phyloP scores from a whole-genome alignment of 2,329 filamentous ascomycete genomes.

The Pyrenophora seminiperda region DNA sequence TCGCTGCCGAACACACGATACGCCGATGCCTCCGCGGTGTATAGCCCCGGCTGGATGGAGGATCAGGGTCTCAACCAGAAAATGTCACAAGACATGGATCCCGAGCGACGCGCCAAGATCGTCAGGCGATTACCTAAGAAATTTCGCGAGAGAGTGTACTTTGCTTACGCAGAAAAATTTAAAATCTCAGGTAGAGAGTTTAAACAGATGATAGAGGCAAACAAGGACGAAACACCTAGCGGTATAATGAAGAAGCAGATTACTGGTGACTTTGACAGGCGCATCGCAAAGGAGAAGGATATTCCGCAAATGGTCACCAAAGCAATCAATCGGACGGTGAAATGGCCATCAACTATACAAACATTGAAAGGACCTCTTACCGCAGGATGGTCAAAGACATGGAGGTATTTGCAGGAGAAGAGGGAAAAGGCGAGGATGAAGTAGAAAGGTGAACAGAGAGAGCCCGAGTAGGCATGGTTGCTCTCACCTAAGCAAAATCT shows the following conservation, averaged over 20 bases:
- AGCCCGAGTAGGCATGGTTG: background rate
- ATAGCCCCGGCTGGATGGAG: constrained; percentile 65
- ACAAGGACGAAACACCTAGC: constrained; percentile 68
- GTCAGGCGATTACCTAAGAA: constrained; percentile 84
- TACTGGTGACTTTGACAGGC: constrained; percentile 82
- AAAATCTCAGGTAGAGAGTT: constrained; percentile 84
- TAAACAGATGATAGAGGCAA: constrained; percentile 79
- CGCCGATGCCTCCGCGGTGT: constrained; percentile 64
- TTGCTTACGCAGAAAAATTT: constrained; percentile 91
- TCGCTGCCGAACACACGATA: constrained; percentile 89
- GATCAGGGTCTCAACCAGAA: constrained; percentile 63
- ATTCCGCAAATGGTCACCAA: constrained; percentile 72
- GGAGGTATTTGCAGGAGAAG: constrained; percentile 84
- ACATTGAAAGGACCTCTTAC: constrained; percentile 84
- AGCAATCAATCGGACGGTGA: constrained; percentile 85
- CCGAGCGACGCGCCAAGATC: constrained; percentile 90
- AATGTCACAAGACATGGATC: constrained; percentile 90
- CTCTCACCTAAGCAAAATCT: too few relatives aligned
- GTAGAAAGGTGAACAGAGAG: constrained; percentile 11
- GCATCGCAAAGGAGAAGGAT: constrained; percentile 76
- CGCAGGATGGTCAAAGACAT: constrained; percentile 70
- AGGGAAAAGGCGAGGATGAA: constrained; percentile 50
- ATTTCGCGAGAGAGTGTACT: constrained; percentile 90
- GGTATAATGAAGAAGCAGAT: constrained; percentile 71
- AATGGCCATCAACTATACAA: constrained; percentile 89